Base-by-base conservation (phyloP, 176 grass and related monocot genomes). In the Metroxylon sagu region DNA sequence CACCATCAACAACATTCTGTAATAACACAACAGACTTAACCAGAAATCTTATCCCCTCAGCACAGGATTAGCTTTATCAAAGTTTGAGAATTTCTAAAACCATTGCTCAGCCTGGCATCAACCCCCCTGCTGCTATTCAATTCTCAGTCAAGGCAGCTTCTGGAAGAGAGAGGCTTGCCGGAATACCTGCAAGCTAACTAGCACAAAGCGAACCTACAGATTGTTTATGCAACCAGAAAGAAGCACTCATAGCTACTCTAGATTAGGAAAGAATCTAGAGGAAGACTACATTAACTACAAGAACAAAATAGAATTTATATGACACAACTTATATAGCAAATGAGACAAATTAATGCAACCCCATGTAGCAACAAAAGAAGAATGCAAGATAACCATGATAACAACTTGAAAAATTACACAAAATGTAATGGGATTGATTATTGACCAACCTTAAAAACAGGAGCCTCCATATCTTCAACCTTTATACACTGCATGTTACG, bases 391-490 rank as follows among this genome's bases (percentile, higher is more conserved):
- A 56, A 18, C 16, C 19, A 68, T 4, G n/a, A 56, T 35, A 12
- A 54, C 15, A 29, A 28, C 25, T 16, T 17, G 26, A 62, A 14
- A 52, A 12, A 43, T 29, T 43, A 18, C 26, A 53, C 12, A 74
- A 55, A 18, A 56, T 18, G 18, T 26, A 56, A 14, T 28, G 16
- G n/a, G 26, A 58, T 8, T 8, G 49, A 65, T 4, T 29, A 52
- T 35, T 8, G 35, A n/a, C n/a, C 15, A 68, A 95, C 92, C 87
- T 91, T 97, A 59, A 97, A 97, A 29, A 97, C 87, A 57, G 83
- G 68, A 79, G 87, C 78, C 52, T 91, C 92, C 83, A 97, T 88
- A 48, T 97, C 92, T 76, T 97, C 87, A 49, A 97, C 63, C 30
- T 53, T 80, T 75, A 97, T 88, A 60, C 76, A 82, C 55, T 79